These are phyloP conservation scores for Populus hybrid DNA, from an alignment of 441 rosid genomes.

Conservation along the genomic window DNA sequence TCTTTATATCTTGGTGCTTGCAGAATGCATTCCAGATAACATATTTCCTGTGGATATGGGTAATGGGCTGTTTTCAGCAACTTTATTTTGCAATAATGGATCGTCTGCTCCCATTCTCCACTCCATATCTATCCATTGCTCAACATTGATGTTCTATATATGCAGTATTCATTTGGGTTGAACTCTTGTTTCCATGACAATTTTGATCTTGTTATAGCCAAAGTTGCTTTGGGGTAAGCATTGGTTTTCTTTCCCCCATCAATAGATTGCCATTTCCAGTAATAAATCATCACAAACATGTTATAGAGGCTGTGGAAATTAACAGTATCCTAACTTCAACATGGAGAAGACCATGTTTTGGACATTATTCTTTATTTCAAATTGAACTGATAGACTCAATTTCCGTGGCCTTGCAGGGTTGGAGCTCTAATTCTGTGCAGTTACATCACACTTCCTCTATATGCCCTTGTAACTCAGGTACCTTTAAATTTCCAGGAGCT, in stretches of 20 bases:
- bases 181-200: constrained; percentile 71
- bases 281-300: not conserved
- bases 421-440: constrained; percentile 67
- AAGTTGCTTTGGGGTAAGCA: constrained; percentile 66
- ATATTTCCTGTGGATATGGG: constrained; percentile 98
- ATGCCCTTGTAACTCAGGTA: constrained; percentile 96
- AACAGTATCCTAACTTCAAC: not conserved
- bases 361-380: not conserved
- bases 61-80: constrained; percentile 26
- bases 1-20: not conserved
- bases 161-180: constrained; percentile 69
- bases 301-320: not conserved
- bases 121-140: not conserved
- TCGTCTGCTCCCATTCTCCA: too few relatives aligned
- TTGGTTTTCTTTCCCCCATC: not conserved
- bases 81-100: not conserved
- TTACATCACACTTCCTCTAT: constrained; percentile 91
- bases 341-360: not conserved
- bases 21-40: constrained; percentile 99
- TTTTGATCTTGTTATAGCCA: constrained; percentile 44
- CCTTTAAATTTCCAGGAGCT: not conserved
- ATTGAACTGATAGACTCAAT: not conserved
- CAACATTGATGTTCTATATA: not conserved
- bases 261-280: not conserved
- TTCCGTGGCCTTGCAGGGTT: constrained; percentile 38